Conservation (phyloP, 208 protist genomes). For the Trypanosoma congolense region DNA sequence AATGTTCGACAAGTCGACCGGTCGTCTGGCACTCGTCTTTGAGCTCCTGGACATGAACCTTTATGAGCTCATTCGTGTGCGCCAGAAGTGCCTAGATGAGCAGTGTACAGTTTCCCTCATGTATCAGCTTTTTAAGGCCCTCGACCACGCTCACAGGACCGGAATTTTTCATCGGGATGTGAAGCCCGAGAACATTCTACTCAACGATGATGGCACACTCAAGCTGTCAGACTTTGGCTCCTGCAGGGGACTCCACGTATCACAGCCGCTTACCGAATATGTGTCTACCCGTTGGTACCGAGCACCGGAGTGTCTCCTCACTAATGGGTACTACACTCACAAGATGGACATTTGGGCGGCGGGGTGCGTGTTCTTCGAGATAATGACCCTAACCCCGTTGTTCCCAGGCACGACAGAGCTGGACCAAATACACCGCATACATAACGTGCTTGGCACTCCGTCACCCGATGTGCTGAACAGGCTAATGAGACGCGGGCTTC, state of each 20-base stretch:
- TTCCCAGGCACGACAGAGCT: constrained; percentile 81
- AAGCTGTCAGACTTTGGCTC: constrained; percentile 93
- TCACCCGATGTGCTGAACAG: constrained; percentile 62
- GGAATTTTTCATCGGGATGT: constrained; percentile 95
- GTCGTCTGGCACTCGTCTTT: constrained; percentile 94
- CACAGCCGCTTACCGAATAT: constrained; percentile 88
- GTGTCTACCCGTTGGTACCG: constrained; percentile 93
- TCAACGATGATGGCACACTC: constrained; percentile 80
- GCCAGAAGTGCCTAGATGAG: constrained; percentile 83
- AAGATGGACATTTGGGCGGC: constrained; percentile 91
- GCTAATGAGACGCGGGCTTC: constrained; percentile 50
- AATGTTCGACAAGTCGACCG: constrained; percentile 89
- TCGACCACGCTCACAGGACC: constrained; percentile 91
- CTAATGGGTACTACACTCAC: constrained; percentile 84
- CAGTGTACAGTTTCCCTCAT: constrained; percentile 85
- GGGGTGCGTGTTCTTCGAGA: constrained; percentile 87
- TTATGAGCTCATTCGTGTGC: constrained; percentile 94
- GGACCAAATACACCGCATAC: constrained; percentile 87
- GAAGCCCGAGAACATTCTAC: constrained; percentile 96
- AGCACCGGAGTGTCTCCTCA: constrained; percentile 89
- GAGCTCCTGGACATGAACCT: constrained; percentile 98
- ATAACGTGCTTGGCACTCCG: constrained; percentile 90
- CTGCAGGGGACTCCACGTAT: constrained; percentile 73
- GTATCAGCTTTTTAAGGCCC: constrained; percentile 86
- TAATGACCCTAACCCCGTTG: constrained; percentile 71